Evolutionary conservation across 2,329 filamentous ascomycete species (phyloP).

Genomic region (Bipolaris bicolor): DNA sequence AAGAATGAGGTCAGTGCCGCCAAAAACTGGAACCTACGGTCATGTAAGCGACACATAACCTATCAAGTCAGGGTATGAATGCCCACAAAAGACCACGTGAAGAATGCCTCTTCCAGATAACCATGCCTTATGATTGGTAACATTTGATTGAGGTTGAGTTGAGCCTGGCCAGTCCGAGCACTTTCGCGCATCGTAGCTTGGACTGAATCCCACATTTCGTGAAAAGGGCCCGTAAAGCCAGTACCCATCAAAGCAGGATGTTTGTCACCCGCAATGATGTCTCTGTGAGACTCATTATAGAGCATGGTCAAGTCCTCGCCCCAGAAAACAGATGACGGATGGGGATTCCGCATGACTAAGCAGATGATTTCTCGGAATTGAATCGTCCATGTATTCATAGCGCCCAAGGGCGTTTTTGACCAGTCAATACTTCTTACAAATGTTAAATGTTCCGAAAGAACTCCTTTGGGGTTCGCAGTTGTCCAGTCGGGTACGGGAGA

Average conservation of each 20-base stretch:
- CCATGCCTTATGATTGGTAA: conserved; percentile 39
- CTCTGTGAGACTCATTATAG: conserved; percentile 51
- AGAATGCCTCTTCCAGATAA: conserved; percentile 47
- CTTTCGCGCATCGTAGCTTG: conserved; percentile 39
- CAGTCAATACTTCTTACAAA: conserved; percentile 56
- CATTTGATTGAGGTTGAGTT: conserved; percentile 38
- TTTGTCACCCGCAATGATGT: conserved; percentile 37
- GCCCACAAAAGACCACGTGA: conserved; percentile 51
- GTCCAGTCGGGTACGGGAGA: conserved; percentile 34
- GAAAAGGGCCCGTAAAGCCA: conserved; percentile 44
- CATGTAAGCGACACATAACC: neutral
- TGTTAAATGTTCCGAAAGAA: conserved; percentile 39
- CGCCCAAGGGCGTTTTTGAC: conserved; percentile 56
- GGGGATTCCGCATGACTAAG: conserved; percentile 40
- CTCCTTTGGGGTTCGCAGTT: conserved; percentile 23
- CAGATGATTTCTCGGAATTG: conserved; percentile 53
- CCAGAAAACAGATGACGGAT: conserved; percentile 49
- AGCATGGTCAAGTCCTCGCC: conserved; percentile 38
- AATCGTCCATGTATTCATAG: conserved; percentile 56
- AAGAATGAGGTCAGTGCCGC: conserved; percentile 44
- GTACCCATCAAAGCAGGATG: conserved; percentile 43
- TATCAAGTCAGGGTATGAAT: neutral
- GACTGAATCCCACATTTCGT: conserved; percentile 50
- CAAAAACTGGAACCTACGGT: conserved; percentile 44
- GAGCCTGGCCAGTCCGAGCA: conserved; percentile 36